phyloP scores from a whole-genome alignment of 768 basidiomycete genomes.

The Lactarius psammicola region DNA sequence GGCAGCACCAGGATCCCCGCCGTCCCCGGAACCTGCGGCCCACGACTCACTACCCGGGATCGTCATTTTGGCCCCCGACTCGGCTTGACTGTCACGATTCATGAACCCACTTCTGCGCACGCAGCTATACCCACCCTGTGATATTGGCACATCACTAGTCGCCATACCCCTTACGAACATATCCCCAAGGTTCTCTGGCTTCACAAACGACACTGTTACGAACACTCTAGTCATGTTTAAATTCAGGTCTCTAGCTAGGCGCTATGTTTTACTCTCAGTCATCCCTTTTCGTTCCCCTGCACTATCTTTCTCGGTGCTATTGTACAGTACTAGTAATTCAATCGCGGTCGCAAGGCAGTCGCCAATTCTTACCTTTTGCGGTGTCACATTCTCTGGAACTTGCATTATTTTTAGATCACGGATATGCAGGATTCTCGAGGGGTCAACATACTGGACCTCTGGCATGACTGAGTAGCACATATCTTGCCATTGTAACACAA shows the following conservation, averaged over 20 bases:
- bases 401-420: background rate
- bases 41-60: background rate
- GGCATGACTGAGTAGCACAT: background rate
- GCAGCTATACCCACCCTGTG: background rate
- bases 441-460: background rate
- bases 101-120: background rate
- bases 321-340: background rate
- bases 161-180: slow-evolving; percentile 14
- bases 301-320: background rate
- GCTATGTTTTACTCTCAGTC: background rate
- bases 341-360: background rate
- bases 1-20: slow-evolving; percentile 10
- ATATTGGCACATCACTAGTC: background rate
- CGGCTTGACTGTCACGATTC: background rate
- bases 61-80: background rate
- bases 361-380: background rate
- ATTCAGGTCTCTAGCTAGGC: background rate
- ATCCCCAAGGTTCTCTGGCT: background rate
- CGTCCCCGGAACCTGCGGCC: slow-evolving; percentile 13
- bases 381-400: background rate
- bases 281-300: background rate
- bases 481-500: background rate
- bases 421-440: background rate
- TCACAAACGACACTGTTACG: background rate
- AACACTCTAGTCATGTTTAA: background rate